Percentiles rank a stretch among this genome's conserved stretches.
phyloP scores from a whole-genome alignment of 495 filamentous ascomycete genomes.

The Lophiotrema nucula region DNA sequence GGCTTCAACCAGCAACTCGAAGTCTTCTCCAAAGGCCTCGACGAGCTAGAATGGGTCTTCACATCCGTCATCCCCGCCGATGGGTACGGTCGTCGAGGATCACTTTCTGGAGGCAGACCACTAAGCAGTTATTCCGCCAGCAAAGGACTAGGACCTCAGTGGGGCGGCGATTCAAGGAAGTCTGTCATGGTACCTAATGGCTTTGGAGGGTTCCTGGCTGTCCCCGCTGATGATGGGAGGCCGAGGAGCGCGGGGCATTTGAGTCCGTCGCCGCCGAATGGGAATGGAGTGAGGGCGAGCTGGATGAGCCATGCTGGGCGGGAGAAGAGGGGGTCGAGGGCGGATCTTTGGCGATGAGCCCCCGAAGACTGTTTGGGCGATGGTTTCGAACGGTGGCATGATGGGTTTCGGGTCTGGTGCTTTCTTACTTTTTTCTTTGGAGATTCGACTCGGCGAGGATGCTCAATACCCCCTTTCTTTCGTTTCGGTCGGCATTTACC shows the following conservation, averaged over 20 bases:
- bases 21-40: conserved; percentile 81
- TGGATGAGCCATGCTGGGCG: conserved; percentile 11
- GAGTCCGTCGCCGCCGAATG: neutral
- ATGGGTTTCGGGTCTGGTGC: too few species aligned
- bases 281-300: conserved; percentile 9
- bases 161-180: conserved; percentile 61
- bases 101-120: conserved; percentile 50
- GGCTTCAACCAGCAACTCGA: conserved; percentile 64
- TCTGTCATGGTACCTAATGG: conserved; percentile 71
- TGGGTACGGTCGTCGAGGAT: conserved; percentile 40
- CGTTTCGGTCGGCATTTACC: too few species aligned
- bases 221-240: conserved; percentile 55
- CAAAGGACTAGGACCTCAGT: conserved; percentile 52
- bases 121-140: conserved; percentile 55
- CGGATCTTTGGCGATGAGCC: conserved; percentile 39
- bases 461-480: conserved; percentile 3
- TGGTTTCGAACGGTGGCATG: too few species aligned
- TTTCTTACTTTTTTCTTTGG: too few species aligned
- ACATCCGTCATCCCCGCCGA: conserved; percentile 55
- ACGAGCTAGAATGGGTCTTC: conserved; percentile 85
- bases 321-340: conserved; percentile 23
- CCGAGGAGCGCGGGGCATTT: conserved; percentile 30
- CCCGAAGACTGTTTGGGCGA: neutral
- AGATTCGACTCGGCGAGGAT: neutral
- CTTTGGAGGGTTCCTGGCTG: conserved; percentile 76